A percentile compares a stretch with the other conserved stretches of the same genome.
These are phyloP conservation scores for Plasmodium fragile DNA, from an alignment of 169 alveolate species.

Conservation along the genomic window DNA sequence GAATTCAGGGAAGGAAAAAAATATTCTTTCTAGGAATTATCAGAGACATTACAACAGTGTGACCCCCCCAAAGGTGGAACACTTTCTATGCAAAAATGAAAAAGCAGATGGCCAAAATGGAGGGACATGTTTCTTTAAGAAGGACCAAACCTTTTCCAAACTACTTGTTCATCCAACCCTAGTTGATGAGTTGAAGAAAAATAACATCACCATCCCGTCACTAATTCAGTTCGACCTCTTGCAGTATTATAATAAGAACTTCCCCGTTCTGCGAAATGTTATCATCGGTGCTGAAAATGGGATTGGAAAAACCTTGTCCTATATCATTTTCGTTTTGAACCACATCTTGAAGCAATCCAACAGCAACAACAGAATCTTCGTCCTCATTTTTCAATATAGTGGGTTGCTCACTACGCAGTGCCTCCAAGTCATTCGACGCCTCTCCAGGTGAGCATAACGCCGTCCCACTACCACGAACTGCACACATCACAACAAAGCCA, in stretches of 20 bases:
- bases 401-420: constrained; percentile 41
- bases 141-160: constrained; percentile 39
- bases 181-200: constrained; percentile 40
- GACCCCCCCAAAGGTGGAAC: background rate
- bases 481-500: background rate
- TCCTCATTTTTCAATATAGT: constrained; percentile 41
- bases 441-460: constrained; percentile 11
- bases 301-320: constrained; percentile 67
- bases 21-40: background rate
- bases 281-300: constrained; percentile 75
- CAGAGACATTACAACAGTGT: background rate
- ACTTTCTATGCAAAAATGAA: constrained; percentile 42
- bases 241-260: constrained; percentile 38
- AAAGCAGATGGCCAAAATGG: constrained; percentile 5
- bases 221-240: constrained; percentile 50
- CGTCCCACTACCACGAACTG: background rate
- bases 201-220: constrained; percentile 45
- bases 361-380: constrained; percentile 2
- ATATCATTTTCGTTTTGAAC: constrained; percentile 42
- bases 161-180: constrained; percentile 22
- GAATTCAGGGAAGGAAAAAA: background rate
- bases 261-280: constrained; percentile 23
- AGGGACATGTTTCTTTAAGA: constrained; percentile 27
- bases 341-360: constrained; percentile 25
- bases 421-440: constrained; percentile 24